A percentile compares a stretch with the other conserved stretches of the same genome.
Conservation (phyloP, 176 grass and related monocot species). For the Oryza officinalis region DNA sequence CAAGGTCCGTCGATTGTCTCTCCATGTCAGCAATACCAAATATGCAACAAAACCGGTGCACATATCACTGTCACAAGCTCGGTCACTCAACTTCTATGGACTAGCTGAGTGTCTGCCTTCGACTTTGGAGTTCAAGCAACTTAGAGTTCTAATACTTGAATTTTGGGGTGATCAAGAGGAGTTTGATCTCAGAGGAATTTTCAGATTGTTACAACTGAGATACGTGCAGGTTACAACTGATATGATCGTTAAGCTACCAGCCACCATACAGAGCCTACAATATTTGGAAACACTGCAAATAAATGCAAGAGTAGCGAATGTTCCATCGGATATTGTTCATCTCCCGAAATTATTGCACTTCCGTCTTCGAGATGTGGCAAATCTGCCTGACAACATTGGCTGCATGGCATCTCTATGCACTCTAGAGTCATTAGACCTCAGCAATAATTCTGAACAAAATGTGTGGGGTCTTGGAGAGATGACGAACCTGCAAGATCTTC, state of each 20-base stretch:
- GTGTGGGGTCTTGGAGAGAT: not conserved
- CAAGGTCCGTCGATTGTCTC: not conserved
- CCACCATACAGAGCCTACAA: not conserved
- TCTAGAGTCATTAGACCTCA: not conserved
- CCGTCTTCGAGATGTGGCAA: not conserved
- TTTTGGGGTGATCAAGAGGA: not conserved
- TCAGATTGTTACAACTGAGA: too few species aligned
- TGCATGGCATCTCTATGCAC: not conserved
- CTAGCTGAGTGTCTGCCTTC: not conserved
- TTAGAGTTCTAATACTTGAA: constrained; percentile 3
- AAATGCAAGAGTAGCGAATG: not conserved
- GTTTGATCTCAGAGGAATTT: not conserved
- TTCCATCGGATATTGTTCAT: constrained; percentile 9
- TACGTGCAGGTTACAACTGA: too few species aligned
- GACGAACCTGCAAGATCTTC: constrained; percentile 2
- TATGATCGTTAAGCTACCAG: not conserved
- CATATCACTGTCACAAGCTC: not conserved
- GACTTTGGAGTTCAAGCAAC: not conserved
- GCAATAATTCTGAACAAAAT: constrained; percentile 14
- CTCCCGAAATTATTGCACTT: not conserved
- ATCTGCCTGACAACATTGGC: not conserved
- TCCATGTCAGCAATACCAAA: constrained; percentile 3
- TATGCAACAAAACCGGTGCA: not conserved
- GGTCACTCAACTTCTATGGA: constrained; percentile 2
- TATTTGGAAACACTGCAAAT: constrained; percentile 9